A percentile compares a stretch with the other conserved stretches of the same genome.
Evolutionary conservation across 306 rosid genomes (phyloP).

Genomic region (Cicer arietinum): DNA sequence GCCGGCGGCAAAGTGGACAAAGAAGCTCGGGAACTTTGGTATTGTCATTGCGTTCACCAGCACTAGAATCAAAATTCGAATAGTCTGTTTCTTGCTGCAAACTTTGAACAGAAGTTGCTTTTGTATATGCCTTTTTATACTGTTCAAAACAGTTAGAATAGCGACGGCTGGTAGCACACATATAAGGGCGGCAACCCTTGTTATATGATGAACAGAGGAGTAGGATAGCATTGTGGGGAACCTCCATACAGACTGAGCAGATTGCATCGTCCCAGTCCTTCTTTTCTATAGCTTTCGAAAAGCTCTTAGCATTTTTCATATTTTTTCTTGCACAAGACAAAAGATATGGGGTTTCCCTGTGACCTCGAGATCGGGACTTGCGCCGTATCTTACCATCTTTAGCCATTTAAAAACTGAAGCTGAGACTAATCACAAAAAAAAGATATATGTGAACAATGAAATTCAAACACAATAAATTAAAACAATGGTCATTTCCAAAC

Average conservation of each 20-base stretch:
- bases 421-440: constrained; percentile 20
- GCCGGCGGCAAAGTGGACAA: constrained; percentile 95
- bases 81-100: constrained; percentile 52
- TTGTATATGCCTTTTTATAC: constrained; percentile 87
- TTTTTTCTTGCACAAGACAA: constrained; percentile 55
- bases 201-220: constrained; percentile 96
- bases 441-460: constrained; percentile 1
- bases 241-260: constrained; percentile 97
- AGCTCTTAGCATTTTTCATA: constrained; percentile 55
- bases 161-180: constrained; percentile 94
- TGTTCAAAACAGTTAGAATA: constrained; percentile 96
- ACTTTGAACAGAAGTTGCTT: constrained; percentile 59
- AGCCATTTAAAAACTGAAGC: constrained; percentile 53
- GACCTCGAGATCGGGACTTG: constrained; percentile 50
- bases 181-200: constrained; percentile 96
- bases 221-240: constrained; percentile 95
- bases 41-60: constrained; percentile 56
- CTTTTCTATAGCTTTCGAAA: constrained; percentile 60
- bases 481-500: constrained; percentile 3
- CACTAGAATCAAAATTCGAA: constrained; percentile 50
- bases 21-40: constrained; percentile 73
- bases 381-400: constrained; percentile 47
- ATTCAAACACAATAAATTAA: constrained; percentile 22
- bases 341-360: constrained; percentile 45
- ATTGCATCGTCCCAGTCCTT: constrained; percentile 83